Base-by-base conservation (phyloP, 805 yeast species). In the Ogataea nitratoaversa region DNA sequence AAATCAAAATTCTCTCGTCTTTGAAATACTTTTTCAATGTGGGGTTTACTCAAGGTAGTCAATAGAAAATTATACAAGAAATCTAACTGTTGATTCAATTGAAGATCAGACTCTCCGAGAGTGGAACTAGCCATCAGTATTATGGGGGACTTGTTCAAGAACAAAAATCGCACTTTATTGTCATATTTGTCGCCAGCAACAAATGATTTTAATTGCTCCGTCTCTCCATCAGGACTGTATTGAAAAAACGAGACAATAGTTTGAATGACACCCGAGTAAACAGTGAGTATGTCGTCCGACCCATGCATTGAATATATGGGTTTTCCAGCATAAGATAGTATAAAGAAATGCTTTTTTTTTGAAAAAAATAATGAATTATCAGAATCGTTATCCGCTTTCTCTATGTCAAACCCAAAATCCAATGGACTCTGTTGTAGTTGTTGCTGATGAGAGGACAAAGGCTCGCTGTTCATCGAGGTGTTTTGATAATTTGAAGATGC, bases 291-390 rank as follows among this genome's bases (percentile, higher is more conserved):
- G 28, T 78, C 81, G 38, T 85, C 90, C 2, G 78, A 66, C 2
- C 93, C 95, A 56, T 80, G 77, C 70, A 82, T 68, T 2, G 95
- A 77, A 60, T 83, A 89, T 5, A 89, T 82, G 2, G 95, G 95
- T 57, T 89, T 89, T 0, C 96, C 96, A 1, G 96, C 95, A 2
- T 80, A 66, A 0, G 95, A 84, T 8, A 89, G 66, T 3, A 89
- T 76, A 50, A 86, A 83, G 54, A 83, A 85, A 44, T 88, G 95
- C 57, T 87, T 88, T 33, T 62, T 62, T 20, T 60, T 57, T 3
- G 47, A 33, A 29, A 67, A 59, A 44, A 71, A 71, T 22, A 38
- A 25, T 4, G 59, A 59, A 30, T 56, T 46, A 33, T 56, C 56
- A 9, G 47, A 36, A 19, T 48, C 48, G 31, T 49, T 50, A 39